phyloP scores from a whole-genome alignment of 2,329 filamentous ascomycete species.

The Camillea tinctor region DNA sequence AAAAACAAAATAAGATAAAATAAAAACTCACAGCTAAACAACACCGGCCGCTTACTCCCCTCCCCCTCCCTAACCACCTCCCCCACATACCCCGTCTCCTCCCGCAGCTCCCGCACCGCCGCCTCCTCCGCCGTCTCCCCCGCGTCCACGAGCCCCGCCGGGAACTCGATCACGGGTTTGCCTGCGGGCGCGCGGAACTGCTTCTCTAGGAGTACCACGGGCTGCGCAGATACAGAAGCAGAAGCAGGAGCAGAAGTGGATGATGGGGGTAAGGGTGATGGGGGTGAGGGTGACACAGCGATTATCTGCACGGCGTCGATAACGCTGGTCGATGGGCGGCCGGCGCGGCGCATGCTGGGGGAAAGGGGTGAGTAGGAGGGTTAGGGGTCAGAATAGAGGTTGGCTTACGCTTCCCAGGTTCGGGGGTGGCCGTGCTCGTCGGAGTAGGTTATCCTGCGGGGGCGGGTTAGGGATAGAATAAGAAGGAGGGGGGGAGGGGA shows the following conservation, averaged over 20 bases:
- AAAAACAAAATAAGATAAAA: not conserved
- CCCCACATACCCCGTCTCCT: conserved; percentile 40
- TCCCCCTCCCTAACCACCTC: conserved; percentile 26
- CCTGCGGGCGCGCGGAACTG: conserved; percentile 39
- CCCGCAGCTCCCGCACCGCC: conserved; percentile 38
- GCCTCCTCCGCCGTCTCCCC: conserved; percentile 37
- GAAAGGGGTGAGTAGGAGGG: no score
- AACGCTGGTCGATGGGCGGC: conserved; percentile 26
- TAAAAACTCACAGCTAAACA: conserved; percentile 28
- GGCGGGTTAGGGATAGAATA: conserved; percentile 2
- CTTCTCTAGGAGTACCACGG: conserved; percentile 37
- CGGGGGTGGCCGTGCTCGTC: conserved; percentile 28
- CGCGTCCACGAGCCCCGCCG: conserved; percentile 39
- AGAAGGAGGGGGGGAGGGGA: not conserved
- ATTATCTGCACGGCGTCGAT: conserved; percentile 33
- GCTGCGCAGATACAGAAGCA: conserved; percentile 1
- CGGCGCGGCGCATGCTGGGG: conserved; percentile 24
- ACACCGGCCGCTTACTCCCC: conserved; percentile 19
- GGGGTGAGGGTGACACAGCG: conserved; percentile 9
- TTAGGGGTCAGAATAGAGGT: no score
- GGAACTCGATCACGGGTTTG: conserved; percentile 40
- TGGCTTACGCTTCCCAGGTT: conserved; percentile 33
- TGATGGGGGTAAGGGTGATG: no score
- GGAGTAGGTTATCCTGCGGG: conserved; percentile 29
- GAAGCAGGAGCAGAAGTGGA: no score